Evolutionary conservation across 2,329 filamentous ascomycete species (phyloP), one percentile per base, ranked within the genome.

Genomic region (Gnomoniopsis smithogilvyi): DNA sequence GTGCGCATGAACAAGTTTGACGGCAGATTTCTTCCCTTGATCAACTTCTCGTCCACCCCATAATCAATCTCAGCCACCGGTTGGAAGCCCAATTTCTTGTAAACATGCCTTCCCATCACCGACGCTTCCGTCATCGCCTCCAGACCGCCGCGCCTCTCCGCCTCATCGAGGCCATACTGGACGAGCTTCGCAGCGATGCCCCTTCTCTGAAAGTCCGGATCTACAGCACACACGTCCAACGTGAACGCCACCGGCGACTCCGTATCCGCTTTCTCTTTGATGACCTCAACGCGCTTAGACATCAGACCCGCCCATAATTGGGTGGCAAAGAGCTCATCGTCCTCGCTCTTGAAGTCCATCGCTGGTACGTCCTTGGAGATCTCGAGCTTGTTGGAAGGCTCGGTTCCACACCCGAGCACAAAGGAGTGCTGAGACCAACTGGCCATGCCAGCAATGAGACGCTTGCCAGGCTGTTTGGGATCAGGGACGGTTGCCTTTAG

Each of bases 401-500:
- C 62, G 26, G 79, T 76, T 14, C 83, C 83, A 51, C 75, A 66
- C 14, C 81, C 82, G 2, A 74, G 70, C 0, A 83, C 74, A 7
- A 72, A 68, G 0, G 82, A 84, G 0, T 73, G 67, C 63, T 86
- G 83, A 10, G 72, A 65, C 83, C 83, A 86, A 57, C 84, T 78
- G 2, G 83, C 81, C 30, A 81, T 60, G 17, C 83, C 83, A 11
- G 72, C 82, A n/a, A 84, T 72, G 10, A 63, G 54, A 45, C 68
- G 69, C 26, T 54, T 47, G 6, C 60, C 59, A 6, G 54, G 22
- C 2, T 65, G 65, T 1, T 74, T 64, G 10, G 72, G 68, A 57
- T 70, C 68, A 0, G 75, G 67, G 1, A 83, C 50, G 0, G 78
- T 83, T 1, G 81, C 83, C 61, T 84, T 84, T 61, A 85, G 71